These are phyloP conservation scores for Stenogyne calaminthoides DNA, from an alignment of 305 asterid species.

Conservation along the genomic window DNA sequence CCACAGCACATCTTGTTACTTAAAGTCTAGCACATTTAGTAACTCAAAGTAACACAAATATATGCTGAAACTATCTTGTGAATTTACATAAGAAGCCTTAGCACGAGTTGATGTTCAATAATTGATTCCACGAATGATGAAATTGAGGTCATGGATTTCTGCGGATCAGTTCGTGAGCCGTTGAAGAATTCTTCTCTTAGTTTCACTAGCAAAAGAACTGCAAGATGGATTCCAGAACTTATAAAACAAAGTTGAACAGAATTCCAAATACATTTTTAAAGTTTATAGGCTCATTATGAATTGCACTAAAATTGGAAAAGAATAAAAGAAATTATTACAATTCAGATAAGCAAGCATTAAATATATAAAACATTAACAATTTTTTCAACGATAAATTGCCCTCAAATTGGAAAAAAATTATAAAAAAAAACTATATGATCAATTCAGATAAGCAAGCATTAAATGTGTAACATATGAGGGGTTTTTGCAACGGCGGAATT, in stretches of 20 bases:
- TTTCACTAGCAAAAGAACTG: background rate
- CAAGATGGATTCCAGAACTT: background rate
- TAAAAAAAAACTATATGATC: background rate
- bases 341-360: background rate
- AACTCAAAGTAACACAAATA: slow-evolving; percentile 8
- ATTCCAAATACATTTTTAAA: background rate
- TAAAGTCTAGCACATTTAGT: background rate
- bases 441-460: background rate
- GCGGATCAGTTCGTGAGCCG: background rate
- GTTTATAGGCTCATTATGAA: background rate
- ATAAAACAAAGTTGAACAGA: background rate
- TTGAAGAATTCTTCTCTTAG: background rate
- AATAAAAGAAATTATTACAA: background rate
- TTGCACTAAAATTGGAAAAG: background rate
- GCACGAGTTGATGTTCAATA: background rate
- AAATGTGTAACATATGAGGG: background rate
- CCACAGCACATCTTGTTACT: background rate
- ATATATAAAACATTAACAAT: background rate
- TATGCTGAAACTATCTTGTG: background rate
- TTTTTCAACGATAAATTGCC: background rate
- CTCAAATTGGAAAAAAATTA: no score
- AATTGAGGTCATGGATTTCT: background rate
- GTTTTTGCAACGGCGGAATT: background rate
- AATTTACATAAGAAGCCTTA: background rate
- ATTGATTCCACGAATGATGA: background rate